Evolutionary conservation across 2,329 filamentous ascomycete genomes (phyloP).

Genomic region (Colletotrichum lentis): DNA sequence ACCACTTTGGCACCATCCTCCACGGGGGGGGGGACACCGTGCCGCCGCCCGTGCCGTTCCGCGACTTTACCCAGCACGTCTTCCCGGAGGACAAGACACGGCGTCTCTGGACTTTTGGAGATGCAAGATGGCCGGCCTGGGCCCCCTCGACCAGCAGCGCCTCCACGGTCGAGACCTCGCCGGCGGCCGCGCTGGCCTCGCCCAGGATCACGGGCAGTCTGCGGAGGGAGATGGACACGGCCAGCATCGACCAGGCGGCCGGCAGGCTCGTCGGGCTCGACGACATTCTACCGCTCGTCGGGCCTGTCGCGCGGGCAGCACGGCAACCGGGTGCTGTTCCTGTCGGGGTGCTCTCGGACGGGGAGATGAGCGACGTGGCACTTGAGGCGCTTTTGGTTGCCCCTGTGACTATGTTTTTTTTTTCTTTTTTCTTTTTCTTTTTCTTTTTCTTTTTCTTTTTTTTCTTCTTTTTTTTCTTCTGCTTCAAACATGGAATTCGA

Average conservation of each 20-base stretch:
- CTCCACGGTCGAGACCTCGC: constrained; percentile 3
- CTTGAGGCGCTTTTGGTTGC: not conserved
- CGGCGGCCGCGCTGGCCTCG: constrained; percentile 30
- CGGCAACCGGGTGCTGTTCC: not conserved
- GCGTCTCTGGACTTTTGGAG: constrained; percentile 40
- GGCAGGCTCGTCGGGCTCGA: constrained; percentile 5
- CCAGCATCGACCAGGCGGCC: constrained; percentile 40
- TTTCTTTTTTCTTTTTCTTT: no score
- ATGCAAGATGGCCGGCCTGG: constrained; percentile 23
- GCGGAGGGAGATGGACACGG: not conserved
- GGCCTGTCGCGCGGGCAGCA: not conserved
- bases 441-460: no score
- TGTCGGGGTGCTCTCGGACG: not conserved
- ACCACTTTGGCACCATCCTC: constrained; percentile 45
- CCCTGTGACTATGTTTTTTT: not conserved
- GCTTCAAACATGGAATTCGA: no score
- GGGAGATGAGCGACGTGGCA: not conserved
- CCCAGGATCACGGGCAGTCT: not conserved
- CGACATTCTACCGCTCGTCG: not conserved
- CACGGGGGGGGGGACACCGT: constrained; percentile 34
- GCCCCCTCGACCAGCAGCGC: not conserved
- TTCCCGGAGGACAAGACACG: constrained; percentile 37
- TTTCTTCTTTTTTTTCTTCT: no score
- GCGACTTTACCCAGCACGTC: constrained; percentile 42
- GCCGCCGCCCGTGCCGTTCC: constrained; percentile 39